Base-by-base conservation (phyloP, 768 basidiomycete genomes). In the Podaxis sp. region DNA sequence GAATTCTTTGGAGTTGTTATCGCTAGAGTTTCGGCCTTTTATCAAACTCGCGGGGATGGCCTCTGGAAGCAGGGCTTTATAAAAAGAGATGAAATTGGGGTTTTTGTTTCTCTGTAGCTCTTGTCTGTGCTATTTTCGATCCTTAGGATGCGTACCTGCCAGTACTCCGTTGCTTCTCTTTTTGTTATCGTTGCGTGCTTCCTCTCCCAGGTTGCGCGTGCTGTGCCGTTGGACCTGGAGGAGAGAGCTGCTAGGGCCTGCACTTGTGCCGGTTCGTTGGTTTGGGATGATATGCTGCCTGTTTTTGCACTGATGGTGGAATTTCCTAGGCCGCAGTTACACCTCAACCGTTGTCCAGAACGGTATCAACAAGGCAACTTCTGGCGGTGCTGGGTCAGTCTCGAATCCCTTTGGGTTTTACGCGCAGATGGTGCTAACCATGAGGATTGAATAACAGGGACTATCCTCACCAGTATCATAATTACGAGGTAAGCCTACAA, bases 201-300 rank as follows among this genome's bases (percentile, higher is more conserved):
- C 33, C 33, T 59, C 58, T 59, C 24, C 19, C 30, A 59, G 11
- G 28, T 49, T n/a, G 58, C 9, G 8, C 28, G 22, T 2, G 57
- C 57, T 30, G 26, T 48, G 15, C 57, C 61, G 15, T 48, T 62
- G 52, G 53, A 54, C 7, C 15, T 60, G 24, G 49, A 52, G 39
- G 39, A 15, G 7, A 38, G 52, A 53, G 36, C n/a, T 5, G n/a
- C 61, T 4, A 38, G 40, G 24, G 22, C 63, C 26, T 61, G 33
- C 44, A n/a, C n/a, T 28, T 54, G 58, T 57, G 22, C 64, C 8
- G 53, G 56, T 54, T 52, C n/a, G 51, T 64, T 28, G 2, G n/a
- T 22, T 19, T 44, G 4, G 42, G 42, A 19, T 44, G 42, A 19
- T 44, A 13, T 15, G 12, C 4, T 19, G 42, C n/a, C 42, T 2